These are phyloP conservation scores for Cucurbita argyrosperma DNA, from an alignment of 306 rosid species.

Conservation along the genomic window DNA sequence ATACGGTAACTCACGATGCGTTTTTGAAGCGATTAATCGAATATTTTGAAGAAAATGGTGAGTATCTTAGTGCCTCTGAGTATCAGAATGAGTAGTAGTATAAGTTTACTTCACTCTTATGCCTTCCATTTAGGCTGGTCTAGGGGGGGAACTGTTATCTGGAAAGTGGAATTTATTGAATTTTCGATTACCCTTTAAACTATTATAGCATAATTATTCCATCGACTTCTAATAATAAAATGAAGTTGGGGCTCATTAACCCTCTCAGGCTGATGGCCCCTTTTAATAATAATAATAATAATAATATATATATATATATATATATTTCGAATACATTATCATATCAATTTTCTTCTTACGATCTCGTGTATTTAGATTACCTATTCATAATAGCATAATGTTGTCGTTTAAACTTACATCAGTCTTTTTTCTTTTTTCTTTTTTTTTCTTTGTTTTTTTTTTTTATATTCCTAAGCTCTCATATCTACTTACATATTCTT, in stretches of 20 bases:
- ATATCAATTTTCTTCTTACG: too few species aligned
- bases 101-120: not conserved
- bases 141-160: not conserved
- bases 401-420: too few species aligned
- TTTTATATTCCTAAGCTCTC: not conserved
- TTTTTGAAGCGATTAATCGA: constrained; percentile 78
- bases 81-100: constrained; percentile 48
- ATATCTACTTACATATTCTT: too few species aligned
- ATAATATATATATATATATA: too few species aligned
- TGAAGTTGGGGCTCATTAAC: too few species aligned
- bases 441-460: too few species aligned
- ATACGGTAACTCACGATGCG: constrained; percentile 62
- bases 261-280: too few species aligned
- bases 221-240: not conserved
- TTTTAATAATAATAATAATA: too few species aligned
- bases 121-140: not conserved
- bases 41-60: constrained; percentile 83
- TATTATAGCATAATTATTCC: not conserved
- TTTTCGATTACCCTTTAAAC: not conserved
- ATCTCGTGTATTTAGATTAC: too few species aligned
- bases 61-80: constrained; percentile 85
- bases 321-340: too few species aligned
- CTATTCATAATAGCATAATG: too few species aligned
- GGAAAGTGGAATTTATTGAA: not conserved
- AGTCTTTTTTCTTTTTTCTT: too few species aligned